phyloP scores from a whole-genome alignment of 1,284 basidiomycete genomes.

The Ustilago vetiveriae region DNA sequence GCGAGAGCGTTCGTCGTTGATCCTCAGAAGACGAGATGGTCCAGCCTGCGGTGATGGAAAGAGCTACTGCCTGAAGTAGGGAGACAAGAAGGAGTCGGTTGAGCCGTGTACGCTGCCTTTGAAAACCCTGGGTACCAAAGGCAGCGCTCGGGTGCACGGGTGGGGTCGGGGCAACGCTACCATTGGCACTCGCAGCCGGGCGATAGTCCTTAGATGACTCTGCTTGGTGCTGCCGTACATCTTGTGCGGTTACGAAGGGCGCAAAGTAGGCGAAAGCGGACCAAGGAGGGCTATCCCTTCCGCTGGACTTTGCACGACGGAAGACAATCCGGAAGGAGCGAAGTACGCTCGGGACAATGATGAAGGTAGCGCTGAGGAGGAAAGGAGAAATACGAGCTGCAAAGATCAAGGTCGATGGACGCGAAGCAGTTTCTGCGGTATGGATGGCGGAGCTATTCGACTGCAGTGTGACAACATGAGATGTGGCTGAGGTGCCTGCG shows the following conservation, averaged over 20 bases:
- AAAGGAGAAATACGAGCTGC: constrained; percentile 9
- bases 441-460: no score
- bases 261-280: constrained; percentile 19
- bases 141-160: no score
- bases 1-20: neutral
- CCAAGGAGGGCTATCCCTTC: neutral
- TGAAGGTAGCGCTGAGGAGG: constrained; percentile 1
- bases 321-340: neutral
- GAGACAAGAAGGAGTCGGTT: constrained; percentile 14
- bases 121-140: constrained; percentile 9
- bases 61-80: constrained; percentile 18
- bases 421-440: neutral
- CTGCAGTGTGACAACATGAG: no score
- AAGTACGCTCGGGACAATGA: neutral
- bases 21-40: neutral
- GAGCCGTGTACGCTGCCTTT: constrained; percentile 20
- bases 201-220: neutral
- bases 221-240: constrained; percentile 19
- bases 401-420: neutral
- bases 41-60: neutral
- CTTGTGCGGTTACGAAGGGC: constrained; percentile 35
- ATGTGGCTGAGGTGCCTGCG: no score
- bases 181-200: neutral
- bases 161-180: neutral
- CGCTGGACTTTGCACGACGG: neutral